These are phyloP conservation scores for Nyctanthes arbortristis DNA, from an alignment of 257 asterid species.

Conservation along the genomic window DNA sequence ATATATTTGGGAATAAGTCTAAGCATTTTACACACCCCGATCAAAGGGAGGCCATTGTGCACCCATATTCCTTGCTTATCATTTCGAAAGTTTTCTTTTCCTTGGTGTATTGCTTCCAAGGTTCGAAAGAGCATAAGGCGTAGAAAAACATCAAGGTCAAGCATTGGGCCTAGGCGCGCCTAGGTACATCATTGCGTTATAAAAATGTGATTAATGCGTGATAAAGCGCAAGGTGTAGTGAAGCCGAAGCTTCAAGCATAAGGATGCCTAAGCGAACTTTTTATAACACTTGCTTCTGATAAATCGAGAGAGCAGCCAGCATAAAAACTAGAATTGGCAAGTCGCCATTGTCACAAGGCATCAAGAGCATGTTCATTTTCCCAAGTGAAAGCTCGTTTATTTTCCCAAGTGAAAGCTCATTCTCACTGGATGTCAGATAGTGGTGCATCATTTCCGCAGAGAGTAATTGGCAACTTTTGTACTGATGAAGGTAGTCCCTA, in stretches of 20 bases:
- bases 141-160: no score
- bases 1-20: slow-evolving; percentile 49
- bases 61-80: slow-evolving; percentile 68
- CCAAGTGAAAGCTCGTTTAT: slow-evolving; percentile 51
- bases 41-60: slow-evolving; percentile 68
- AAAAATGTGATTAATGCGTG: no score
- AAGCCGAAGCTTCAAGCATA: no score
- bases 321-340: slow-evolving; percentile 60
- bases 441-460: slow-evolving; percentile 63
- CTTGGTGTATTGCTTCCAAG: slow-evolving; percentile 43
- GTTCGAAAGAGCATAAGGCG: no score
- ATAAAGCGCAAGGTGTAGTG: no score
- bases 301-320: slow-evolving; percentile 59
- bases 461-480: slow-evolving; percentile 51
- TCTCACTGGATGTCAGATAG: slow-evolving; percentile 56
- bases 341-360: slow-evolving; percentile 61
- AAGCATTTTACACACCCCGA: slow-evolving; percentile 50
- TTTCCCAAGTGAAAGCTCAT: no score
- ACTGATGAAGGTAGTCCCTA: slow-evolving; percentile 46
- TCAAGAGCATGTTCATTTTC: slow-evolving; percentile 56
- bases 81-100: slow-evolving; percentile 63
- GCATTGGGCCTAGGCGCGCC: no score
- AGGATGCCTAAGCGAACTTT: no score
- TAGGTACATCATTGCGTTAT: no score
- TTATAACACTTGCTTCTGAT: no score